phyloP scores from a whole-genome alignment of 2,329 filamentous ascomycete genomes.

The Zasmidium citrigriseum region DNA sequence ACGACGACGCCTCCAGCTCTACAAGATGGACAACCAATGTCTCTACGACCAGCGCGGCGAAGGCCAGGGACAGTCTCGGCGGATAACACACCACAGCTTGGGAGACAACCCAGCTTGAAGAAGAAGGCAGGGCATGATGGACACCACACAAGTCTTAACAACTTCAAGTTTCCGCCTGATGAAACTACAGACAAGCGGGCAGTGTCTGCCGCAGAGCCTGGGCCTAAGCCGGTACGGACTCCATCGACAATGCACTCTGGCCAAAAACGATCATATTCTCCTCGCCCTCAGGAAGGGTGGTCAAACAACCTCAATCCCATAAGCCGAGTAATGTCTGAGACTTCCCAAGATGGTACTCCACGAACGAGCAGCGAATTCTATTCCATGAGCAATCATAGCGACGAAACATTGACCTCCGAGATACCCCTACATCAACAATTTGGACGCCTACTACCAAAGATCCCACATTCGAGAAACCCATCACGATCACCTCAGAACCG shows the following conservation, averaged over 20 bases:
- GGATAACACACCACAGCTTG: constrained; percentile 32
- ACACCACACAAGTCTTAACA: constrained; percentile 10
- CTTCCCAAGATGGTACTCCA: constrained; percentile 75
- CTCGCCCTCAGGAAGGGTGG: constrained; percentile 37
- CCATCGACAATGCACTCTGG: constrained; percentile 38
- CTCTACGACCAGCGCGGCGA: constrained; percentile 26
- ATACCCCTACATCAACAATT: constrained; percentile 56
- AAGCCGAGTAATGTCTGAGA: constrained; percentile 72
- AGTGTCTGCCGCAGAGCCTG: constrained; percentile 15
- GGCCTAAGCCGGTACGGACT: constrained; percentile 30
- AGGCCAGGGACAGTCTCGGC: constrained; percentile 33
- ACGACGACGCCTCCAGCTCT: constrained; percentile 37
- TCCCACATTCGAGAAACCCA: constrained; percentile 41
- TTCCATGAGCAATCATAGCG: constrained; percentile 90
- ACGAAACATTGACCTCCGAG: constrained; percentile 89
- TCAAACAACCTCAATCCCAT: constrained; percentile 60
- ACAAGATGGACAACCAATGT: constrained; percentile 15
- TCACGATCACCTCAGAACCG: constrained; percentile 40
- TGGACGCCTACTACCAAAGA: constrained; percentile 54
- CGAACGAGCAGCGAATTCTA: constrained; percentile 95
- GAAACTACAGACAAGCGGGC: constrained; percentile 25
- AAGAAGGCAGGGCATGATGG: constrained; percentile 15
- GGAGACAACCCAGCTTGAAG: constrained; percentile 20
- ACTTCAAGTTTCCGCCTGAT: constrained; percentile 34
- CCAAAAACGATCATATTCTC: constrained; percentile 32